Conservation (phyloP, 2,329 filamentous ascomycete species). For the Penicillium frequentans region DNA sequence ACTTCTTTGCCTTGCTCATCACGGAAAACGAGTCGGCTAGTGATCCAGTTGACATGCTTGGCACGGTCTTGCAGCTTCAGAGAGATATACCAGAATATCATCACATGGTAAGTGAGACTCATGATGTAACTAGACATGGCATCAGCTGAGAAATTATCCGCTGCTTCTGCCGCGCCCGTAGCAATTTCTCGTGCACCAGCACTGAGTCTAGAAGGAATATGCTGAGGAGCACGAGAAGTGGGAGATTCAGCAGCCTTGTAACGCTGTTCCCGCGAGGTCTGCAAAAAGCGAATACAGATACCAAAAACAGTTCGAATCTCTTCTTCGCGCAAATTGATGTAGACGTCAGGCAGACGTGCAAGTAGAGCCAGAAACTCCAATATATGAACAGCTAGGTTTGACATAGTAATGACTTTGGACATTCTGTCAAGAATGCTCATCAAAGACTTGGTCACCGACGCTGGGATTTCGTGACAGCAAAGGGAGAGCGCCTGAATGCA, state of each 20-base stretch:
- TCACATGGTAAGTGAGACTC: slow-evolving; percentile 88
- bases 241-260: slow-evolving; percentile 35
- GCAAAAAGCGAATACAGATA: slow-evolving; percentile 90
- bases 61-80: slow-evolving; percentile 80
- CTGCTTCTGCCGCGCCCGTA: slow-evolving; percentile 10
- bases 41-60: slow-evolving; percentile 86
- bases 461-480: slow-evolving; percentile 90
- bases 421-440: slow-evolving; percentile 88
- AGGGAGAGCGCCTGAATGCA: slow-evolving; percentile 95
- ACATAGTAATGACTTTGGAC: slow-evolving; percentile 93
- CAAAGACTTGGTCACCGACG: slow-evolving; percentile 80
- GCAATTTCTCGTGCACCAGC: slow-evolving; percentile 46
- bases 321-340: slow-evolving; percentile 84
- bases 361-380: slow-evolving; percentile 91
- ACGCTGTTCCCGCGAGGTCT: slow-evolving; percentile 72
- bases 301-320: slow-evolving; percentile 94
- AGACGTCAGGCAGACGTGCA: slow-evolving; percentile 78
- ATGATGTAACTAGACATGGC: slow-evolving; percentile 93
- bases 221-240: slow-evolving; percentile 35
- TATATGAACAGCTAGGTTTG: slow-evolving; percentile 88
- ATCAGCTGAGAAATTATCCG: slow-evolving; percentile 55
- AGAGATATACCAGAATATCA: slow-evolving; percentile 95
- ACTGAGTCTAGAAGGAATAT: slow-evolving; percentile 40
- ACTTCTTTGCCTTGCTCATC: slow-evolving; percentile 72
- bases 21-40: slow-evolving; percentile 75